Conservation (phyloP, 2,329 filamentous ascomycete species). For the Celoporthe dispersa region DNA sequence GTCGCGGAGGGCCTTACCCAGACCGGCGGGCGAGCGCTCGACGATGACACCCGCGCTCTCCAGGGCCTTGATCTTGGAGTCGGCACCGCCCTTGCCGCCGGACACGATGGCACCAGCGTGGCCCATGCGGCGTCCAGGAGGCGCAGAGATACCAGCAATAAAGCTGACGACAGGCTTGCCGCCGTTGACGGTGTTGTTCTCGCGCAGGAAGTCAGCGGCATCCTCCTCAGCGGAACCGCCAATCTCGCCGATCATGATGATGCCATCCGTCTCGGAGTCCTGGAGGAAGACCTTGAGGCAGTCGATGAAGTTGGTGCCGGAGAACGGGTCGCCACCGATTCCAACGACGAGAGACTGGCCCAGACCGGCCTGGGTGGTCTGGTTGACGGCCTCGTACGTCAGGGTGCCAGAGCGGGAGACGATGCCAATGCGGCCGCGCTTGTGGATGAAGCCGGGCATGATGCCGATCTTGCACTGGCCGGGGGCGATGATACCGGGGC, state of each 20-base stretch:
- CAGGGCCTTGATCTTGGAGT: conserved; percentile 96
- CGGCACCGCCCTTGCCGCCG: conserved; percentile 95
- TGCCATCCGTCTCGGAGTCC: conserved; percentile 95
- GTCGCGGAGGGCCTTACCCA: conserved; percentile 91
- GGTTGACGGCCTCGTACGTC: conserved; percentile 99
- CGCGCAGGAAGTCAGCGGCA: conserved; percentile 92
- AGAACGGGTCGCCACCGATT: conserved; percentile 98
- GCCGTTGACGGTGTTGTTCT: conserved; percentile 83
- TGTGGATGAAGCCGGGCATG: conserved; percentile 99
- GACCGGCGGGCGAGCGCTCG: conserved; percentile 87
- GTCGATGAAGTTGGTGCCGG: conserved; percentile 99
- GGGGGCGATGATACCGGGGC: conserved; percentile 91
- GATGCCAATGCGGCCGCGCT: conserved; percentile 97
- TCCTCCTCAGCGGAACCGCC: conserved; percentile 98
- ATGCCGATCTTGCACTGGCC: conserved; percentile 99
- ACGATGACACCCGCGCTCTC: conserved; percentile 94
- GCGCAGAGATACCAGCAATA: conserved; percentile 97
- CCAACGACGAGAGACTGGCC: conserved; percentile 98
- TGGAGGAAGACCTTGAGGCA: conserved; percentile 96
- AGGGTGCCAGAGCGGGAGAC: conserved; percentile 97
- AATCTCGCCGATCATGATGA: conserved; percentile 99
- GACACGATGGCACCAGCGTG: conserved; percentile 98
- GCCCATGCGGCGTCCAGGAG: conserved; percentile 95
- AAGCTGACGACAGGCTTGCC: conserved; percentile 96
- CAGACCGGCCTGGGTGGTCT: conserved; percentile 95